These are phyloP conservation scores for Cyberlindnera mississippiensis DNA, from an alignment of 805 yeast species.

Conservation along the genomic window DNA sequence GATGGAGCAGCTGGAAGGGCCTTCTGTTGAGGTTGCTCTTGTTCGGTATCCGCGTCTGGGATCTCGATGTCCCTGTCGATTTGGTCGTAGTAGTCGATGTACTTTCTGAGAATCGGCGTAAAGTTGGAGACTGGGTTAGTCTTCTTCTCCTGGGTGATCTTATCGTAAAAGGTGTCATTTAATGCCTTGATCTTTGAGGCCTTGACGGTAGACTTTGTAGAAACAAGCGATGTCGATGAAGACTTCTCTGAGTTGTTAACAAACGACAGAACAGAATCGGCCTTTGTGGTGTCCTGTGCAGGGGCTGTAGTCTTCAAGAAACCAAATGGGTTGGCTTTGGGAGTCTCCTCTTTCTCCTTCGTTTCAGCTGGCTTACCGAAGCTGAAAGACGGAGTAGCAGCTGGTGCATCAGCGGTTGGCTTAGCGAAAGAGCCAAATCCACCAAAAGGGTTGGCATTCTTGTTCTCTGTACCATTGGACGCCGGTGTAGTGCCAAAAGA, in stretches of 20 bases:
- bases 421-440: conserved; percentile 14
- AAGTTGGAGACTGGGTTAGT: conserved; percentile 53
- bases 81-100: conserved; percentile 46
- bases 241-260: conserved; percentile 3
- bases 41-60: conserved; percentile 19
- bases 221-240: conserved; percentile 8
- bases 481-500: conserved; percentile 8
- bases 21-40: conserved; percentile 12
- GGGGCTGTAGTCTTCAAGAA: conserved; percentile 5
- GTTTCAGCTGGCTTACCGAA: conserved; percentile 9
- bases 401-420: conserved; percentile 8
- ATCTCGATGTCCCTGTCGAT: conserved; percentile 29
- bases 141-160: conserved; percentile 39
- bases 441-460: conserved; percentile 8
- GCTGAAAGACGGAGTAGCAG: conserved; percentile 8
- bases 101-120: conserved; percentile 52
- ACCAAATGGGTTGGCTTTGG: conserved; percentile 13
- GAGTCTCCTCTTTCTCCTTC: conserved; percentile 7
- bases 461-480: not conserved
- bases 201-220: conserved; percentile 30
- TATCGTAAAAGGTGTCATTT: conserved; percentile 53
- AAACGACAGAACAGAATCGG: conserved; percentile 5
- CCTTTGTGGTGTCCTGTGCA: conserved; percentile 3
- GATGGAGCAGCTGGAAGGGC: conserved; percentile 17
- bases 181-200: conserved; percentile 58